Percentiles rank a stretch among this genome's conserved stretches.
Evolutionary conservation across 116 monocot species (phyloP).

Genomic region (Papilionanthe hybrid): DNA sequence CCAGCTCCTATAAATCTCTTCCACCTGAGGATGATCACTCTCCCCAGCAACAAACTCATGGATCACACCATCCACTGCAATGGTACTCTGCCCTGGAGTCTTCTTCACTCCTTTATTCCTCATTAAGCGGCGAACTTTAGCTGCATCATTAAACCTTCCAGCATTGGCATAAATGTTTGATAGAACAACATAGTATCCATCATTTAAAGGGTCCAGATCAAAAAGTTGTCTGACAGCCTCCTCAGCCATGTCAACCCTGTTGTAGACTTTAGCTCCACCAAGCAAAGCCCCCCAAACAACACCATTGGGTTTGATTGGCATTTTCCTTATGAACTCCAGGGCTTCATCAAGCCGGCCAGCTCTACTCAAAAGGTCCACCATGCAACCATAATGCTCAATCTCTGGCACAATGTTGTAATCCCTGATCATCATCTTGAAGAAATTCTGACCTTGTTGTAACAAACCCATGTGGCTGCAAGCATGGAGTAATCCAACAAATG

Average conservation of each 20-base stretch:
- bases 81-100: slow-evolving; percentile 12
- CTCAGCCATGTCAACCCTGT: slow-evolving; percentile 15
- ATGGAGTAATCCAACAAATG: slow-evolving; percentile 17
- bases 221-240: slow-evolving; percentile 15
- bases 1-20: slow-evolving; percentile 13
- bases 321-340: slow-evolving; percentile 12
- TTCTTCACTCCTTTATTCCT: slow-evolving; percentile 12
- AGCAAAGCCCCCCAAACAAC: slow-evolving; percentile 23
- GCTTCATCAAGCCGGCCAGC: slow-evolving; percentile 22
- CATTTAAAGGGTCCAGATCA: slow-evolving; percentile 12
- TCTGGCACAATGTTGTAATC: slow-evolving; percentile 17
- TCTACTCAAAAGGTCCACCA: slow-evolving; percentile 22
- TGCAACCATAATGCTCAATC: slow-evolving; percentile 26
- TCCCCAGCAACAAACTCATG: slow-evolving; percentile 18
- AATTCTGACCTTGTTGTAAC: slow-evolving; percentile 9
- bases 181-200: slow-evolving; percentile 24
- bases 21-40: slow-evolving; percentile 2
- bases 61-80: slow-evolving; percentile 9
- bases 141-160: slow-evolving; percentile 6
- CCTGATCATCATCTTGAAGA: slow-evolving; percentile 1
- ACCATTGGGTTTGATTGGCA: slow-evolving; percentile 19
- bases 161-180: slow-evolving; percentile 22
- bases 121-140: slow-evolving; percentile 17
- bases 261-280: slow-evolving; percentile 19
- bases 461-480: slow-evolving; percentile 26